Base-by-base conservation (phyloP, 83 land plant genomes). In the Isoetes engelmannii region DNA sequence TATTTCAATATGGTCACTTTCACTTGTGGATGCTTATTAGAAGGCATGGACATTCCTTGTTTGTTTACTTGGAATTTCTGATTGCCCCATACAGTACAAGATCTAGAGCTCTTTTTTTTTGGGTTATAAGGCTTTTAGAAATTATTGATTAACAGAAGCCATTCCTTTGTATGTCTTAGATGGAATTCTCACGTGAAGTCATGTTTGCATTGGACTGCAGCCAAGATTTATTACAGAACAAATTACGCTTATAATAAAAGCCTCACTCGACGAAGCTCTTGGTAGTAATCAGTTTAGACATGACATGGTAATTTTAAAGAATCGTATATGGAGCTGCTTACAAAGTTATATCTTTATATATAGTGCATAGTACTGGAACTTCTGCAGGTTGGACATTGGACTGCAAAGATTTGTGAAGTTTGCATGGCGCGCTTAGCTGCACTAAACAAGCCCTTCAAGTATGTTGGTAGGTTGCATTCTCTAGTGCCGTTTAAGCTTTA, bases 371-470 rank as follows among this genome's bases (percentile, higher is more conserved):
- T 8, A 13, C 12, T 65, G 13, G 12, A 44, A 58, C 12, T 17
- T 49, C 41, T 46, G 63, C 28, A 79, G 81, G 78, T 79, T 15
- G 59, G 65, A 7, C 48, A 70, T 13, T 79, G 81, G 81, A 69
- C 81, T 5, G 57, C 71, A 28, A 75, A 60, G 20, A 70, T 79
- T 13, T 63, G 72, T 10, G 81, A 79, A 57, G 65, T 69, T 47
- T 74, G 79, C 64, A 69, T 79, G 69, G 65, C 69, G 55, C 72
- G 77, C 21, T 48, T 79, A 17, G 60, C 77, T n/a, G 46, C 57
- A 4, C 74, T 79, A 18, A 69, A 65, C 63, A 79, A 79, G 66
- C 81, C 81, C 41, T 79, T 79, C 65, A 79, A 79, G 70, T 79
- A 79, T 47, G 66, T 69, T 41, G 81, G 79, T 76, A 70, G 28